Conservation (phyloP, 352 stramenopile genomes). For the Aphanomyces stellatus region DNA sequence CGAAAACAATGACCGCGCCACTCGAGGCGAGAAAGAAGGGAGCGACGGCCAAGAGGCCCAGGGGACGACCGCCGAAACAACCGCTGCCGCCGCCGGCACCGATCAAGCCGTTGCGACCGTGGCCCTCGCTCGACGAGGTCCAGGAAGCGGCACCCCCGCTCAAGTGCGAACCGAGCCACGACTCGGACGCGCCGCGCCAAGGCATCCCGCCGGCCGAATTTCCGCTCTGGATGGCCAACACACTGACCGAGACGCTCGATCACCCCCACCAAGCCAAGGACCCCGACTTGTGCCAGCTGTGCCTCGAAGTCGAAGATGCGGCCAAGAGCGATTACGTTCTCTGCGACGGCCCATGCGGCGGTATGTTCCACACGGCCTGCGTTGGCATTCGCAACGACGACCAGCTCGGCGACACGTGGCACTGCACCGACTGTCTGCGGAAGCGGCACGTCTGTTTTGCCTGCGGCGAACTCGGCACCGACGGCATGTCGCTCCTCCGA, state of each 20-base stretch:
- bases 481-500: constrained; percentile 73
- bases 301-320: constrained; percentile 77
- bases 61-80: not conserved
- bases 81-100: no score
- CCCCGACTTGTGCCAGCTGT: constrained; percentile 67
- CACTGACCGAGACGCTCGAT: not conserved
- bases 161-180: not conserved
- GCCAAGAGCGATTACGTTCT: constrained; percentile 78
- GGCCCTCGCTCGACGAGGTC: not conserved
- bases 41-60: no score
- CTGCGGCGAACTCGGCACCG: constrained; percentile 84
- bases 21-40: not conserved
- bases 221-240: not conserved
- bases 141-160: not conserved
- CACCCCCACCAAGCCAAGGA: constrained; percentile 26
- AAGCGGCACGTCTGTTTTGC: constrained; percentile 83
- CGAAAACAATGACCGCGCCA: not conserved
- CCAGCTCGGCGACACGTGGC: constrained; percentile 55
- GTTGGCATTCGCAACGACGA: constrained; percentile 66
- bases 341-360: constrained; percentile 88
- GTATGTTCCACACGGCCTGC: constrained; percentile 89
- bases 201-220: not conserved
- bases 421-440: constrained; percentile 86
- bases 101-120: no score
- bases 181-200: not conserved